Evolutionary conservation across 2,329 filamentous ascomycete genomes (phyloP).

Genomic region (Neofusicoccum sp.): DNA sequence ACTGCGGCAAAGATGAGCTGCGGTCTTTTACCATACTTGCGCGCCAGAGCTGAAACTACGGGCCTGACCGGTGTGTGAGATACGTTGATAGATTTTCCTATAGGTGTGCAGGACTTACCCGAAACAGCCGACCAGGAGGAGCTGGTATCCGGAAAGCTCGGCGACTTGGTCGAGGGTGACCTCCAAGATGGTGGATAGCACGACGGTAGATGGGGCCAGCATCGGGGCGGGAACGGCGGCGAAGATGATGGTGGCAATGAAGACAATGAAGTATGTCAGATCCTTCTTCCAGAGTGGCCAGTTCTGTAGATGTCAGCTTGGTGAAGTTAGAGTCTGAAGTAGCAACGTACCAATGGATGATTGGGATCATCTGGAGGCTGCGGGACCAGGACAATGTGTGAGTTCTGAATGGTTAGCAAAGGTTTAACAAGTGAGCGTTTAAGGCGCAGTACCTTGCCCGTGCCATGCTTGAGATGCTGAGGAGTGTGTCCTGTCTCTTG

Average conservation of each 20-base stretch:
- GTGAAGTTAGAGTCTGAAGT: not conserved
- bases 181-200: slow-evolving; percentile 23
- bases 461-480: slow-evolving; percentile 22
- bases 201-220: slow-evolving; percentile 27
- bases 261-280: slow-evolving; percentile 24
- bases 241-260: slow-evolving; percentile 29
- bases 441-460: slow-evolving; percentile 21
- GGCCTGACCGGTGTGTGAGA: slow-evolving; percentile 19
- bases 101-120: slow-evolving; percentile 20
- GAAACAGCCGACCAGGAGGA: slow-evolving; percentile 26
- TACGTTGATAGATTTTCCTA: not conserved
- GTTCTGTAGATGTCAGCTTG: slow-evolving; percentile 18
- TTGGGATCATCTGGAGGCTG: slow-evolving; percentile 28
- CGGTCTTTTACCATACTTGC: slow-evolving; percentile 36
- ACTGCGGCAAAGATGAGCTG: slow-evolving; percentile 35
- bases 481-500: not conserved
- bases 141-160: slow-evolving; percentile 27
- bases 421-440: too few species aligned
- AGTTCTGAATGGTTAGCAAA: slow-evolving; percentile 20
- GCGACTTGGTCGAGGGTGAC: slow-evolving; percentile 28
- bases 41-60: slow-evolving; percentile 33
- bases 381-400: slow-evolving; percentile 25
- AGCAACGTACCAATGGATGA: slow-evolving; percentile 24
- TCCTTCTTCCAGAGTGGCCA: slow-evolving; percentile 29
- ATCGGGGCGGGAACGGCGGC: slow-evolving; percentile 27